Conservation (phyloP, 345 rosid species). For the Psidium guajava region DNA sequence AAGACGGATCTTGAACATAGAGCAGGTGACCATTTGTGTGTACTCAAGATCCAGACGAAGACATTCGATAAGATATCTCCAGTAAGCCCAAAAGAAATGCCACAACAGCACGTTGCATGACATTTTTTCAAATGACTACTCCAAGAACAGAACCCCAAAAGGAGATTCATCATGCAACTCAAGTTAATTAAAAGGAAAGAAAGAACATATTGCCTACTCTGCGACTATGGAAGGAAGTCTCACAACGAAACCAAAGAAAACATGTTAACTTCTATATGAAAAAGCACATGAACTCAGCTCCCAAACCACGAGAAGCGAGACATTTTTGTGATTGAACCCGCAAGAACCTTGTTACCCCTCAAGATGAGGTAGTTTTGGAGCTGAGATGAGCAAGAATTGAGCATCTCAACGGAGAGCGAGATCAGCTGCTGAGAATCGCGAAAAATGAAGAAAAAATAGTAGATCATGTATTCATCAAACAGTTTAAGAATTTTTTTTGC, state of each 20-base stretch:
- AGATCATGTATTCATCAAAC: too few species aligned
- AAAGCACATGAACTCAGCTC: background rate
- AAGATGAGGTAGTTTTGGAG: background rate
- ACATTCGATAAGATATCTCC: background rate
- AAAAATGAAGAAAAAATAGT: background rate
- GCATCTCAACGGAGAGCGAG: background rate
- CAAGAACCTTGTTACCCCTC: background rate
- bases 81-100: background rate
- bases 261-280: background rate
- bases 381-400: background rate
- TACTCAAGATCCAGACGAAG: background rate
- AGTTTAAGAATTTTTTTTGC: too few species aligned
- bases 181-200: background rate
- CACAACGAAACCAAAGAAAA: background rate
- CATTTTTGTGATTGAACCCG: background rate
- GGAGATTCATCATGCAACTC: background rate
- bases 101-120: background rate
- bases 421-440: background rate
- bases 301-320: background rate
- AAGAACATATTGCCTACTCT: background rate
- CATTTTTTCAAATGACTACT: constrained; percentile 22
- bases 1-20: background rate
- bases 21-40: background rate
- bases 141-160: background rate
- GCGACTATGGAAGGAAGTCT: background rate